Evolutionary conservation across 177 flowering plant genomes (phyloP), one percentile per base, ranked within the genome.

Genomic region (Vitis hybrid): DNA sequence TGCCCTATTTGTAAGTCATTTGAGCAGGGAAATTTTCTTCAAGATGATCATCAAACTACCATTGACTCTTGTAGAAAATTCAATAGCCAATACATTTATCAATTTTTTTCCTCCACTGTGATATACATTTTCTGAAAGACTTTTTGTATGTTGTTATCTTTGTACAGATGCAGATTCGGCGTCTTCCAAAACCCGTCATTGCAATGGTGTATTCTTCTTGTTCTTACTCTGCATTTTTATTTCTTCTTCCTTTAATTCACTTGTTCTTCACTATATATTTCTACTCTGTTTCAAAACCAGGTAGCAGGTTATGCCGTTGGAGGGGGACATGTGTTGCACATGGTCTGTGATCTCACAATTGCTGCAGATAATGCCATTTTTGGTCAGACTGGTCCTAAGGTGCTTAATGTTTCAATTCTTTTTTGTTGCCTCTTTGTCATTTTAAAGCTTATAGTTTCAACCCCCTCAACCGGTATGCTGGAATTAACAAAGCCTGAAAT

Each of bases 241-340:
- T 21, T 13, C 20, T 41, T 6, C 24, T 9, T 21, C 3, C 12
- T 20, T 12, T 21, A 9, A 41, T 21, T 50, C n/a, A 2, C 7
- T 27, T 14, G 48, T 51, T 1, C 1, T 46, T 27, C 7, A 1
- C 48, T 63, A 13, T 27, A 11, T n/a, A 3, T 24, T 4, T 59
- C 17, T 67, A 4, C 56, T 11, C 56, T 3, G 70, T 46, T 11
- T 63, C 6, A 57, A 63, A 76, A 66, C 49, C 78, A 93, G 99
- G 99, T 94, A 81, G 97, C 99, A 58, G 99, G 99, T 67, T 94
- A 92, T 86, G 97, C 97, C 68, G 87, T 94, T 73, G 99, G 99
- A 64, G 99, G 97, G 63, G 99, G 99, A 30, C 97, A 94, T 80
- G 71, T 91, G 20, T 71, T 94, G 71, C 99, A 94, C 77, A 90